Conservation (phyloP, 345 rosid genomes). For the Angophora floribunda region DNA sequence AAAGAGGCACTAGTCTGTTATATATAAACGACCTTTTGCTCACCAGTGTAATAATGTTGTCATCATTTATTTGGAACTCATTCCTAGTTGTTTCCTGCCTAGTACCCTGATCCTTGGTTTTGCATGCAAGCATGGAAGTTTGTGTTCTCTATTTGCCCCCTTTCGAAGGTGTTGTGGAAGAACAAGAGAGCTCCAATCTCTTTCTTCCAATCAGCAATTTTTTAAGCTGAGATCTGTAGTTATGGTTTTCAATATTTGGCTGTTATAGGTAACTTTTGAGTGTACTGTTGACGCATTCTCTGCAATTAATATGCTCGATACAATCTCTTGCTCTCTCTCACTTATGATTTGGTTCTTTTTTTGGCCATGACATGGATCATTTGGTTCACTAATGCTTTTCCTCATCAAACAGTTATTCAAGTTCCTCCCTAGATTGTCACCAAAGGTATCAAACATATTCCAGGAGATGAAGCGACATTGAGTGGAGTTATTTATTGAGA, state of each 20-base stretch:
- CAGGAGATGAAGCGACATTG: constrained; percentile 79
- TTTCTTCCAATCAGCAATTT: background rate
- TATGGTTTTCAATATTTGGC: background rate
- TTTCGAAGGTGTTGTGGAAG: background rate
- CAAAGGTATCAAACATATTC: constrained; percentile 65
- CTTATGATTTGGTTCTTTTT: background rate
- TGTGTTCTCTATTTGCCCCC: background rate
- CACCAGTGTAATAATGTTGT: background rate
- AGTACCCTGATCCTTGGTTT: background rate
- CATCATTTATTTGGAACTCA: background rate
- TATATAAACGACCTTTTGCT: background rate
- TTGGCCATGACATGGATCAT: background rate
- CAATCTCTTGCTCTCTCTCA: background rate
- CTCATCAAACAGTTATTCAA: constrained; percentile 45
- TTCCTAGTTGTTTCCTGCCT: background rate
- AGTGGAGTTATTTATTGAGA: background rate
- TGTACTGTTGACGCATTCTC: background rate
- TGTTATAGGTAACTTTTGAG: background rate
- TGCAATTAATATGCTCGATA: background rate
- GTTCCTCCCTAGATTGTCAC: constrained; percentile 78
- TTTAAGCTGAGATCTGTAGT: background rate
- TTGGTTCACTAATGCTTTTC: background rate
- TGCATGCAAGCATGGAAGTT: background rate
- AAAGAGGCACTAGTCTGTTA: background rate
- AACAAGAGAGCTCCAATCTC: background rate